Base-by-base conservation (phyloP, 768 basidiomycete species). In the Lyophyllum atratum region DNA sequence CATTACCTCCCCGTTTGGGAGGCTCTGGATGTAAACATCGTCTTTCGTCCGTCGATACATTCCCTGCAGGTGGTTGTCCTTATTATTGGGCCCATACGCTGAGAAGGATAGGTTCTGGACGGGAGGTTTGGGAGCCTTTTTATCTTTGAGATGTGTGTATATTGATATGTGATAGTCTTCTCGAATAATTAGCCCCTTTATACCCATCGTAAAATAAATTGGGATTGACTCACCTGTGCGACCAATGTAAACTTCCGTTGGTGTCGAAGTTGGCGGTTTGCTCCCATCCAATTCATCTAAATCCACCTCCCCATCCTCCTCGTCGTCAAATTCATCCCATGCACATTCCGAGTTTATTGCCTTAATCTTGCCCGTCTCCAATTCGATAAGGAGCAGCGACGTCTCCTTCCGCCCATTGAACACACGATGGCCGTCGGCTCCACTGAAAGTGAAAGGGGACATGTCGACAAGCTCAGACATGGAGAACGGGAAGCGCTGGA, bases 321-420 rank as follows among this genome's bases (percentile, higher is more conserved):
- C 71, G 24, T 72, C 67, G 33, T 84, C 84, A 55, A 81, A 84
- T 1, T 83, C 83, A 59, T 89, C 84, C 84, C 89, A 91, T 5
- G 86, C 89, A 68, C 92, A 92, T 59, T 89, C 91, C 0, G 89
- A 80, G 59, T 86, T 86, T 29, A 92, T 85, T 3, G 86, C 86
- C 71, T 87, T 92, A 54, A 95, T 80, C 65, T 79, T 83, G 0
- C 93, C 93, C 0, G 92, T 92, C 69, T 90, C 86, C 50, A 93
- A 70, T 64, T 92, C 88, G 2, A 93, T 76, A 46, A 90, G 70
- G 29, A 93, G 64, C 42, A 93, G 72, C 0, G 91, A 92, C 0
- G 94, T 95, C 70, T 95, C 90, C 73, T 97, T 97, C 68, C 85
- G 84, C 9, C 95, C 96, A 2, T 95, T 87, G 68, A 99, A 99